phyloP scores from a whole-genome alignment of 441 rosid species.

The Pelargonium fulgidum region DNA sequence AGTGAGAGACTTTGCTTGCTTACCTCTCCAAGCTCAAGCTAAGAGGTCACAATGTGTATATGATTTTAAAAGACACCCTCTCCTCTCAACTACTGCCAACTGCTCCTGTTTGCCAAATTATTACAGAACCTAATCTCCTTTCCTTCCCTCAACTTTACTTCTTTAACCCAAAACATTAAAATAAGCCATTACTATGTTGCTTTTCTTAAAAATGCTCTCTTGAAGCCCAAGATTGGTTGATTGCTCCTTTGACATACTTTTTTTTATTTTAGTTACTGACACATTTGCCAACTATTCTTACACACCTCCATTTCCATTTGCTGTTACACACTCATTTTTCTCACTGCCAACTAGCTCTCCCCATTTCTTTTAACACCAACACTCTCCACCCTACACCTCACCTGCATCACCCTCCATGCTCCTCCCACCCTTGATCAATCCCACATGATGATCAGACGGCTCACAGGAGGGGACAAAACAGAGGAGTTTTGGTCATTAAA shows the following conservation, averaged over 20 bases:
- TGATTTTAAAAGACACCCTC: conserved; percentile 40
- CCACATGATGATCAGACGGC: neutral
- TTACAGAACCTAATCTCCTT: conserved; percentile 54
- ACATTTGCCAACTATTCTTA: conserved; percentile 68
- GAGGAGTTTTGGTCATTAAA: too few species aligned
- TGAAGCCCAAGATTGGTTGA: conserved; percentile 58
- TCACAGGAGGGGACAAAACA: neutral
- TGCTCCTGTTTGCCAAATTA: conserved; percentile 61
- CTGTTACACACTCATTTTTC: conserved; percentile 56
- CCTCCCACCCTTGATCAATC: neutral
- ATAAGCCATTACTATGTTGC: neutral
- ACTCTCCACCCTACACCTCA: conserved; percentile 19
- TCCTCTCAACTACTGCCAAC: conserved; percentile 43
- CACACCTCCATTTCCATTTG: conserved; percentile 23
- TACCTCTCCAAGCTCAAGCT: conserved; percentile 34
- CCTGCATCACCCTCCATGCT: conserved; percentile 38
- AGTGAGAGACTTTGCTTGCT: conserved; percentile 26
- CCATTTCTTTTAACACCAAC: conserved; percentile 33
- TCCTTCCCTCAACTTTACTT: neutral
- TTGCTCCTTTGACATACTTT: conserved; percentile 33
- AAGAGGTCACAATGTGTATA: too few species aligned
- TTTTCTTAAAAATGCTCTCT: conserved; percentile 51
- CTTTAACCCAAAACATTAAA: too few species aligned
- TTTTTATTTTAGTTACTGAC: conserved; percentile 43
- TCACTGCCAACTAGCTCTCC: conserved; percentile 40